Conservation (phyloP, 192 early-diverging fungal species). For the Gamsiella multidivaricata region DNA sequence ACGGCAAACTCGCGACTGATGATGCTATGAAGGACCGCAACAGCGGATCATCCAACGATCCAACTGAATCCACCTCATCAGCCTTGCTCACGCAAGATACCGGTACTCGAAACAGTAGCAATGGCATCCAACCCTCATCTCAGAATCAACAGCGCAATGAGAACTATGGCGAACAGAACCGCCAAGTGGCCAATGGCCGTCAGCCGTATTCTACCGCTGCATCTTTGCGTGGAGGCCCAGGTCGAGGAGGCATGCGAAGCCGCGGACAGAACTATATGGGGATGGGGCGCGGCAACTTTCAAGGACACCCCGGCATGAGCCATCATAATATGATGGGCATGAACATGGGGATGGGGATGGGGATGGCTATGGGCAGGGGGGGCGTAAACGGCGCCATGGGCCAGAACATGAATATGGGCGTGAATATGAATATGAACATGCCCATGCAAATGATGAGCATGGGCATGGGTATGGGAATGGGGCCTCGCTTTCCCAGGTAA, state of each 20-base stretch:
- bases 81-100: background rate
- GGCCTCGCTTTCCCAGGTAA: conserved; percentile 24
- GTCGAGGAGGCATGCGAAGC: conserved; percentile 16
- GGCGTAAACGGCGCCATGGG: conserved; percentile 17
- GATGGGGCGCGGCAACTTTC: conserved; percentile 16
- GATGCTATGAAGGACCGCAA: background rate
- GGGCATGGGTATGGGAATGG: conserved; percentile 34
- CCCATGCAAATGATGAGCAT: conserved; percentile 19
- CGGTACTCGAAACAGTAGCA: background rate
- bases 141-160: background rate
- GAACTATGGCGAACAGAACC: background rate
- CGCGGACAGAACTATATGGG: conserved; percentile 1
- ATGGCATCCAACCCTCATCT: no score
- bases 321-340: conserved; percentile 18
- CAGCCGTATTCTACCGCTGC: background rate
- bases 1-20: background rate
- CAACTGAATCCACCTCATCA: background rate
- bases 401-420: conserved; percentile 15
- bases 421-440: conserved; percentile 33
- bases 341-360: conserved; percentile 30
- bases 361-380: conserved; percentile 13
- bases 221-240: conserved; percentile 6
- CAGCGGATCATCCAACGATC: background rate
- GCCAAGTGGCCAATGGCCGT: background rate
- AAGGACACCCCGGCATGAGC: conserved; percentile 21